Evolutionary conservation across 129 eudicot species (phyloP), one percentile per base, ranked within the genome.

Genomic region (Chrysanthemum lavandulifolium): DNA sequence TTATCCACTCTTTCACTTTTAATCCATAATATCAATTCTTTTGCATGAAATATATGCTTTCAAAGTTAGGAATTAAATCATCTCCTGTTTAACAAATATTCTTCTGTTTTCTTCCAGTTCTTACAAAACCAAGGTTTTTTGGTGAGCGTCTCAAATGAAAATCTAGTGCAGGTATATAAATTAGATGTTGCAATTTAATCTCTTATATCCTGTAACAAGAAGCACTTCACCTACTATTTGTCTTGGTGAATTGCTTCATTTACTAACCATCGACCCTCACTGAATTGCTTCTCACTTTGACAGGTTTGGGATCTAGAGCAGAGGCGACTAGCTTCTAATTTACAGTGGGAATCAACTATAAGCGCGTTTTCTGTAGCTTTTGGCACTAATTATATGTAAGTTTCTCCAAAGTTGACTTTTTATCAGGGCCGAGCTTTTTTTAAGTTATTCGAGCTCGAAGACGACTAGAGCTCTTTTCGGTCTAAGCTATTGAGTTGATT

Each of bases 261-360:
- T 57, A 8, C 19, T 18, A 57, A 25, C 1, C 0, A 57, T 19
- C 2, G 5, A 18, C 13, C 67, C 67, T 53, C 1, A 19, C 57
- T 83, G 31, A 49, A 45, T 61, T 76, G 72, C 81, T 66, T 82
- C 29, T 67, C 52, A 54, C 65, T 85, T 57, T 82, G 64, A 73
- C 83, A 92, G 98, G 86, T 92, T 15, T 92, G 98, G 98, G 95
- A 92, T 85, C 88, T 92, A 43, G 96, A 81, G 66, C 73, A 64
- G 60, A 86, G 96, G 86, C 64, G 72, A 50, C 78, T 92, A 73
- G 80, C 88, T 72, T 71, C 89, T 80, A 82, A 48, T 57, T 71
- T 89, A 73, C 84, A 84, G 57, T 92, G 98, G 98, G 96, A 85
- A 75, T 89, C 98, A 68, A 92, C 82, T 81, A 92, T 92, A 77